Evolutionary conservation across 768 basidiomycete species (phyloP), one percentile per base, ranked within the genome.

Genomic region (Lactarius evosmus): DNA sequence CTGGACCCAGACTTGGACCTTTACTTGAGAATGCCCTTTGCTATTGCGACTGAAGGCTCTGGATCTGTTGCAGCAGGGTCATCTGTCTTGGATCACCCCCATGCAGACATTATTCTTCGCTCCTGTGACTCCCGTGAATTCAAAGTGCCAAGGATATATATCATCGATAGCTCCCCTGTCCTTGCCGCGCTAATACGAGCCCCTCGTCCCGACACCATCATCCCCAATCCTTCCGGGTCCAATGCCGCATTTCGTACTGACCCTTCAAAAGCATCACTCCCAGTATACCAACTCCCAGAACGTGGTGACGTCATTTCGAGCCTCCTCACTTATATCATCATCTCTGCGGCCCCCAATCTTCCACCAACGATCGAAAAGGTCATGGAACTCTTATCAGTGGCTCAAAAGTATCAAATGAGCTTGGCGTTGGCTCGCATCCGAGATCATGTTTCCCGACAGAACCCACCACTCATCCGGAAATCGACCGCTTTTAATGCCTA

Each of bases 121-220:
- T 52, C 62, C 9, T 25, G 19, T 17, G 56, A 63, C 32, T 53
- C 32, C 25, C 50, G 40, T 9, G 62, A 63, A 41, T 63, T 63
- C 30, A 50, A 22, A 63, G 50, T 63, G 6, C 56, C 50, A 19
- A 58, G 41, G 32, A 17, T 63, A 16, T 63, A 63, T 30, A 41
- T 63, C 56, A 29, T 58, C 4, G 56, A 63, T 22, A 63, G 32
- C 50, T 63, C 62, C 16, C 36, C 62, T 19, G 38, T 63, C 16
- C 75, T 82, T 61, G 67, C 69, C 33, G 8, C 25, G 22, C 36
- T 30, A 11, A 62, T 56, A 49, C 33, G 9, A 38, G 19, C 2
- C 17, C 1, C 46, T 16, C 5, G 11, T 14, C 1, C 46, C 12
- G 25, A 25, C 22, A n/a, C n/a, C n/a, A n/a, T n/a, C n/a, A 49